Evolutionary conservation across 108 stramenopile species (phyloP), one percentile per base, ranked within the genome.

Genomic region (Parietichytrium sp.): DNA sequence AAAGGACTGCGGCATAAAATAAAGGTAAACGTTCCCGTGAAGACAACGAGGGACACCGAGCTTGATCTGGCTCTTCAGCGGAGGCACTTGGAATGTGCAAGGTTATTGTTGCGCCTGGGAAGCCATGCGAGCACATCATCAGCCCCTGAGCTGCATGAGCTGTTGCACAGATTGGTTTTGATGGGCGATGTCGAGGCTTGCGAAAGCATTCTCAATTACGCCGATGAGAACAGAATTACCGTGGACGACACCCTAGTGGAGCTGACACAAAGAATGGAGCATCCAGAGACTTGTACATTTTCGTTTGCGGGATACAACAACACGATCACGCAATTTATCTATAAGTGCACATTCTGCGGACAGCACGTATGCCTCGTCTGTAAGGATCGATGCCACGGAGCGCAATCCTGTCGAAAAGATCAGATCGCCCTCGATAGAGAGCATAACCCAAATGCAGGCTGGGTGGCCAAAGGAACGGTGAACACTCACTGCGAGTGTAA

Each of bases 141-240:
- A 6, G 38, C 18, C n/a, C 38, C 36, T 33, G 38, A 72, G 42
- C 36, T 72, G 61, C 61, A 72, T n/a, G 61, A 72, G 61, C 61
- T 72, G 1, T 20, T 72, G 33, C 61, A 72, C 20, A 33, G 61
- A 3, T 42, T 72, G 10, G 61, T 72, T n/a, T 42, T 72, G 3
- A 72, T 72, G 61, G 61, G 61, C 3, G 61, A 72, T 25, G 61
- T 72, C n/a, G 61, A 72, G 61, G 61, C 61, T n/a, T 72, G 61
- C 61, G 61, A 72, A 42, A 72, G 61, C 20, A 72, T 72, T 42
- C 61, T 72, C 13, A 72, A 72, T 25, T 72, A 45, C 45, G 61
- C 61, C 6, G 61, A 72, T 25, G 61, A 72, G 42, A 72, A 72
- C 2, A 33, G 61, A 6, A 25, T 72, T 6, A 72, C 61, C 1